Conservation (phyloP, 768 basidiomycete species). For the Lactarius pseudohatsudake region DNA sequence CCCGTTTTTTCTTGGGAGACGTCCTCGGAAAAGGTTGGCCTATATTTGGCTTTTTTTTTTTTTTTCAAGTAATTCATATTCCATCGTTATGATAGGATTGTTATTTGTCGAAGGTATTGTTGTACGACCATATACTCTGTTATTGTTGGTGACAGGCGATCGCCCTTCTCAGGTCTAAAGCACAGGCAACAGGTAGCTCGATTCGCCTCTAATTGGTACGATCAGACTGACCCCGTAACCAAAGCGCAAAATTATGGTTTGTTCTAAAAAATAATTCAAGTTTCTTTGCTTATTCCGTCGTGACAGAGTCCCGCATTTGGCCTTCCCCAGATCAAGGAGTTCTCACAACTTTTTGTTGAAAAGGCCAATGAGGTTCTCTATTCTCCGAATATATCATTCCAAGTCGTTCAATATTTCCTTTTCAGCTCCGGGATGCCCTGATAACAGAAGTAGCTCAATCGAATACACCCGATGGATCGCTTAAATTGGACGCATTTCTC, state of each 20-base stretch:
- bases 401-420: background rate
- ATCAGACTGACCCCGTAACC: conserved; percentile 1
- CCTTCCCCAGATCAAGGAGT: conserved; percentile 18
- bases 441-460: conserved; percentile 2
- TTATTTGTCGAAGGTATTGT: conserved; percentile 20
- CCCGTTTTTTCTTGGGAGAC: conserved; percentile 5
- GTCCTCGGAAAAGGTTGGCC: conserved; percentile 18
- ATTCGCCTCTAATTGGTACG: background rate
- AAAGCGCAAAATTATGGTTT: conserved; percentile 25
- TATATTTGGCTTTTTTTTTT: background rate
- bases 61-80: background rate
- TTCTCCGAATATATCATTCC: background rate
- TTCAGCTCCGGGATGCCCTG: conserved; percentile 18
- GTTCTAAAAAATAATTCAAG: background rate
- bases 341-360: conserved; percentile 21
- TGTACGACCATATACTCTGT: background rate
- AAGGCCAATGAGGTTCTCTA: conserved; percentile 24
- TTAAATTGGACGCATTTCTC: conserved; percentile 4
- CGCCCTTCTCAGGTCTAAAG: conserved; percentile 5
- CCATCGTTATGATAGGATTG: conserved; percentile 10
- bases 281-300: background rate
- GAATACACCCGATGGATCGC: conserved; percentile 12
- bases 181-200: conserved; percentile 22
- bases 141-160: background rate
- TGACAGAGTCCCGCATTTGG: conserved; percentile 26